Conservation (phyloP, 2,329 filamentous ascomycete species). For the Hymenoscyphus infarciens region DNA sequence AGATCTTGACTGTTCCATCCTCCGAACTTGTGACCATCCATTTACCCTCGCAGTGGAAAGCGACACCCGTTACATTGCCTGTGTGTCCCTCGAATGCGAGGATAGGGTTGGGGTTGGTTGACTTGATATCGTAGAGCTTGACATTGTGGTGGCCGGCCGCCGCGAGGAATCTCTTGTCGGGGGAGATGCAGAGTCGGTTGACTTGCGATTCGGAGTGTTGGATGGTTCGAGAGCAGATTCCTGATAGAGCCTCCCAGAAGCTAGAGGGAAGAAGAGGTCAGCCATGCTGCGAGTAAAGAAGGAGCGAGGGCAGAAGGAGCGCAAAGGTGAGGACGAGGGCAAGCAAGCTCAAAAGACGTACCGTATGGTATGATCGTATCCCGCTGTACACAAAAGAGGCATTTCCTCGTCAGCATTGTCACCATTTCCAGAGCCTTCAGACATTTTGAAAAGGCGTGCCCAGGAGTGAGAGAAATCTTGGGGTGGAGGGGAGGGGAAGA, state of each 20-base stretch:
- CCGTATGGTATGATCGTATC: conserved; percentile 75
- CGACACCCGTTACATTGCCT: conserved; percentile 91
- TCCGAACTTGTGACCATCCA: conserved; percentile 99
- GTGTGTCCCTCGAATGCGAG: conserved; percentile 95
- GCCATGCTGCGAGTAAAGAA: conserved; percentile 4
- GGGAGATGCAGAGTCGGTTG: conserved; percentile 96
- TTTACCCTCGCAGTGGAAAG: conserved; percentile 97
- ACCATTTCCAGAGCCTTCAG: conserved; percentile 11
- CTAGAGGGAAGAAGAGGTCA: conserved; percentile 42
- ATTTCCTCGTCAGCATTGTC: conserved; percentile 26
- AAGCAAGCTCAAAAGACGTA: conserved; percentile 34
- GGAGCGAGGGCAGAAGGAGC: neutral
- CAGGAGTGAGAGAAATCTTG: neutral
- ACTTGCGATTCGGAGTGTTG: conserved; percentile 98
- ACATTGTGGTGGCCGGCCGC: conserved; percentile 76
- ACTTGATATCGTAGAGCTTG: conserved; percentile 98
- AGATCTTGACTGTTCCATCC: conserved; percentile 59
- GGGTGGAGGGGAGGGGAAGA: neutral
- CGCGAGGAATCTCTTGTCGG: conserved; percentile 90
- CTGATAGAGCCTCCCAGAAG: conserved; percentile 97
- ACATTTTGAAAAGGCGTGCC: neutral
- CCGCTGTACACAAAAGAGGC: conserved; percentile 46
- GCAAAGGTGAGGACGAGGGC: neutral
- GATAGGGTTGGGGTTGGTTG: conserved; percentile 90
- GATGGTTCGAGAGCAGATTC: conserved; percentile 96